Percentiles rank a stretch among this genome's conserved stretches.
Evolutionary conservation across 2,329 filamentous ascomycete species (phyloP).

Genomic region (Colletotrichum plurivorum): DNA sequence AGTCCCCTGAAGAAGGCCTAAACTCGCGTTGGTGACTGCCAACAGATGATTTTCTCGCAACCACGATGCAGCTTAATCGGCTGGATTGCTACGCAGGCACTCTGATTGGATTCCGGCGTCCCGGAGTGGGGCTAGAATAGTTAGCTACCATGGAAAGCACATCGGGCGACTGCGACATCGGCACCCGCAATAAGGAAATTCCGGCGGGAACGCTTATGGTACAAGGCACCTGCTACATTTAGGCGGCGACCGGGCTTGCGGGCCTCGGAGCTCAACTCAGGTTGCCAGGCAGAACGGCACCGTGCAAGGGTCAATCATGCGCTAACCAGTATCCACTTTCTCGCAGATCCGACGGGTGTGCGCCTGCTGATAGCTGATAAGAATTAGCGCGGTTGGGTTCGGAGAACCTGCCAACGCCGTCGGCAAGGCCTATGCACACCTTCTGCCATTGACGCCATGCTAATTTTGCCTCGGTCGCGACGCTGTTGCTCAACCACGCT

Average conservation of each 20-base stretch:
- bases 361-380: constrained; percentile 22
- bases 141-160: neutral
- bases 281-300: too few relatives aligned
- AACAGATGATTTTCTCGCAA: constrained; percentile 29
- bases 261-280: too few relatives aligned
- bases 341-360: constrained; percentile 30
- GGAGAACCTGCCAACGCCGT: constrained; percentile 12
- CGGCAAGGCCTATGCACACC: constrained; percentile 27
- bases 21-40: constrained; percentile 4
- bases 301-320: neutral
- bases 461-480: constrained; percentile 31
- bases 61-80: constrained; percentile 24
- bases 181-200: neutral
- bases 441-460: constrained; percentile 36
- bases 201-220: too few relatives aligned
- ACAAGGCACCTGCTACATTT: too few relatives aligned
- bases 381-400: constrained; percentile 28
- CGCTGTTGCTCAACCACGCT: constrained; percentile 14
- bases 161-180: neutral
- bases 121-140: constrained; percentile 11
- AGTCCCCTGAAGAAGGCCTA: constrained; percentile 17
- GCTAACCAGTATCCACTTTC: constrained; percentile 6
- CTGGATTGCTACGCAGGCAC: constrained; percentile 20
- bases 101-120: constrained; percentile 25
- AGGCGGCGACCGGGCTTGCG: too few relatives aligned